Evolutionary conservation across 768 basidiomycete species (phyloP).

Genomic region (Tylopilus rubrobrunneus): DNA sequence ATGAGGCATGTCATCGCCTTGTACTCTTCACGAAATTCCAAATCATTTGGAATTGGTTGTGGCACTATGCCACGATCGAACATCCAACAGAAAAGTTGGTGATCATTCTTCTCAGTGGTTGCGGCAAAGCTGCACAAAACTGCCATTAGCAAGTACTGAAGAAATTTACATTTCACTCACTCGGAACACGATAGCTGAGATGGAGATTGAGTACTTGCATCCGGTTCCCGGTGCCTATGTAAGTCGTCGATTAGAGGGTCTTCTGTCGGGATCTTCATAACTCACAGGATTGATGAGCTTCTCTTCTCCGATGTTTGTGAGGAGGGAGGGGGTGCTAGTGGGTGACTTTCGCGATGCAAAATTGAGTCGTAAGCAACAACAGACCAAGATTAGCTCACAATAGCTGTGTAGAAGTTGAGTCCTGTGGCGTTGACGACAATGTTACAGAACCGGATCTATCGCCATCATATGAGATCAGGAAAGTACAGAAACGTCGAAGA

Average conservation of each 20-base stretch:
- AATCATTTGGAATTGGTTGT: neutral
- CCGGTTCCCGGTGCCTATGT: slow-evolving; percentile 1
- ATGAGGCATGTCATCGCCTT: neutral
- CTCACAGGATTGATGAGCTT: neutral
- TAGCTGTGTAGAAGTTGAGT: slow-evolving; percentile 1
- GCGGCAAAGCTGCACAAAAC: neutral
- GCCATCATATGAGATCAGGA: neutral
- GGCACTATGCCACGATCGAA: slow-evolving; percentile 2
- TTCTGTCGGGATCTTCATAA: too few relatives aligned
- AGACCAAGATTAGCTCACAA: neutral
- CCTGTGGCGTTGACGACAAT: neutral
- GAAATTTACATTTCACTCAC: too few relatives aligned
- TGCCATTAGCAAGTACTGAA: too few relatives aligned
- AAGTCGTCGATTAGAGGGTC: neutral
- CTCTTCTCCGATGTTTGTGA: neutral
- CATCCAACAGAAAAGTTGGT: slow-evolving; percentile 8
- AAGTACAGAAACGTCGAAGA: neutral
- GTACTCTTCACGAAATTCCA: slow-evolving; percentile 1
- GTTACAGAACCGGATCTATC: neutral
- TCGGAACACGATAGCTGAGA: neutral
- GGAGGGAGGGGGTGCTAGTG: neutral
- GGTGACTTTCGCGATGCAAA: too few relatives aligned
- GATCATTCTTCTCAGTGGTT: neutral
- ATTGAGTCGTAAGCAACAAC: neutral
- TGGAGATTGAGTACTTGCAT: neutral